Evolutionary conservation across 2,329 filamentous ascomycete genomes (phyloP).

Genomic region (Westerdykella sp.): DNA sequence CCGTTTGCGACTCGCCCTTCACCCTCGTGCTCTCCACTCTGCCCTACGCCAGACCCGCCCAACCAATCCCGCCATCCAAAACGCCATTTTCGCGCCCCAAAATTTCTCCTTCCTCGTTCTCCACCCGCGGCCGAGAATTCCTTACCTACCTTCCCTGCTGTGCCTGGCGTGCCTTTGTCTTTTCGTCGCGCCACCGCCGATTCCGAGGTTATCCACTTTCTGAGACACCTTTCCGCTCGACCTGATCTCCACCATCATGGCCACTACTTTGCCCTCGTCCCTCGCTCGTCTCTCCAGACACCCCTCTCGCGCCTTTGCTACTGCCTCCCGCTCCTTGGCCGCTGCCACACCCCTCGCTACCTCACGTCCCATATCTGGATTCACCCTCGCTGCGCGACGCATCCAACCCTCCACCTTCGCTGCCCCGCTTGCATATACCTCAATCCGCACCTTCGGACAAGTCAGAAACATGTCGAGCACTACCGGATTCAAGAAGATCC

Average conservation of each 20-base stretch:
- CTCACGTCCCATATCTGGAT: not conserved
- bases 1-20: too few species aligned
- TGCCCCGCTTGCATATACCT: not conserved
- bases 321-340: not conserved
- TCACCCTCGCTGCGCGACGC: not conserved
- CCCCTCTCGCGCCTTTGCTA: not conserved
- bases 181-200: not conserved
- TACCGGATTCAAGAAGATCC: constrained; percentile 96
- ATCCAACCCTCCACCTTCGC: not conserved
- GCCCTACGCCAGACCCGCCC: too few species aligned
- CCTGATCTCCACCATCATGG: not conserved
- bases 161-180: not conserved
- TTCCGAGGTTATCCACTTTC: not conserved
- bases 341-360: not conserved
- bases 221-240: not conserved
- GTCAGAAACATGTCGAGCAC: constrained; percentile 30
- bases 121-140: not conserved
- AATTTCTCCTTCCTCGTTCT: not conserved
- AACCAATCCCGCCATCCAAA: too few species aligned
- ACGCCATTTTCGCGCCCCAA: too few species aligned
- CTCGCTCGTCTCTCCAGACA: not conserved
- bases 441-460: constrained; percentile 5
- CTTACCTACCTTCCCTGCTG: not conserved
- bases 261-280: not conserved
- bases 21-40: too few species aligned